A percentile compares a stretch with the other conserved stretches of the same genome.
These are phyloP conservation scores for Suillus variegatus DNA, from an alignment of 768 basidiomycete species.

Conservation along the genomic window DNA sequence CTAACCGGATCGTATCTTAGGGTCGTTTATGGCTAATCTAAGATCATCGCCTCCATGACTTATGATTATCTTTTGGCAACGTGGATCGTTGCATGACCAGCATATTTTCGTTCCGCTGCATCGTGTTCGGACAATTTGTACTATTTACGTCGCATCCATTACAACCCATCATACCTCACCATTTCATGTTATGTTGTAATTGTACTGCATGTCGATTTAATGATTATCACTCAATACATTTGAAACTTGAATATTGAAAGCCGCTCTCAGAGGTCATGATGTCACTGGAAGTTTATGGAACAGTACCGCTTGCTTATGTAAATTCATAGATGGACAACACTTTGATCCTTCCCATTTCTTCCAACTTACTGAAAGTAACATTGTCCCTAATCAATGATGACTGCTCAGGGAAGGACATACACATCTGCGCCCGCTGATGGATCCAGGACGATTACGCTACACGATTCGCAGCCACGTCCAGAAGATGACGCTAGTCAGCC, in stretches of 20 bases:
- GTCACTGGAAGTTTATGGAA: neutral
- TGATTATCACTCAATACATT: conserved; percentile 10
- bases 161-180: conserved; percentile 16
- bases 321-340: neutral
- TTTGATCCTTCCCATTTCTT: neutral
- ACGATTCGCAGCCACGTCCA: conserved; percentile 36
- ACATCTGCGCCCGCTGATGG: conserved; percentile 50
- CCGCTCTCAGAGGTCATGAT: neutral
- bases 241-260: neutral
- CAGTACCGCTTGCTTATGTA: neutral
- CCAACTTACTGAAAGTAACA: neutral
- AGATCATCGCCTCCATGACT: conserved; percentile 7
- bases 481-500: conserved; percentile 27
- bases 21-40: conserved; percentile 43
- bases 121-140: conserved; percentile 30
- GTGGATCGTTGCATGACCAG: conserved; percentile 30
- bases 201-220: conserved; percentile 22
- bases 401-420: conserved; percentile 31
- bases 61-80: conserved; percentile 20
- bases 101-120: conserved; percentile 18
- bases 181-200: conserved; percentile 25
- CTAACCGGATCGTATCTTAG: conserved; percentile 26
- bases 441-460: conserved; percentile 55
- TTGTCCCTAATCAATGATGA: conserved; percentile 17
- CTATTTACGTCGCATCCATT: conserved; percentile 19